These are phyloP conservation scores for Aspergillus pseudoglaucus DNA, from an alignment of 2,329 filamentous ascomycete species.

Conservation along the genomic window DNA sequence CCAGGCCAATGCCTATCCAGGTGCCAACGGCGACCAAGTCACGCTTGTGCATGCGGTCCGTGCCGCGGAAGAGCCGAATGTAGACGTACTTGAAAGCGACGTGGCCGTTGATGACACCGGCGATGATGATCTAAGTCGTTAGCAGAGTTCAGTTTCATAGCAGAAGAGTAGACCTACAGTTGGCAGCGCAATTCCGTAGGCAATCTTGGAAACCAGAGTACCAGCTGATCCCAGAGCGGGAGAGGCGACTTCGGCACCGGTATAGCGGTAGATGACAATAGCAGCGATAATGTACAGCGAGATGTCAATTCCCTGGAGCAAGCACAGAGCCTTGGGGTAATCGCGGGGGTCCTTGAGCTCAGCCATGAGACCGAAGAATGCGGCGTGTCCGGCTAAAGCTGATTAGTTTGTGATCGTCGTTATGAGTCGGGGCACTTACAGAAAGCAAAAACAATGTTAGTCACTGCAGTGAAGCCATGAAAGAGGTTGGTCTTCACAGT, in stretches of 20 bases:
- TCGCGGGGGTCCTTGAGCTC: conserved; percentile 57
- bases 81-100: conserved; percentile 63
- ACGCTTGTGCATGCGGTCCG: conserved; percentile 48
- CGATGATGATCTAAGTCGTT: conserved; percentile 52
- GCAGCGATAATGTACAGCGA: conserved; percentile 60
- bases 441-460: conserved; percentile 68
- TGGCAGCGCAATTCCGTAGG: conserved; percentile 62
- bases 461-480: conserved; percentile 54
- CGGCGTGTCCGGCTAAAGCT: conserved; percentile 56
- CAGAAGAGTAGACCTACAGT: conserved; percentile 38
- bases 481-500: conserved; percentile 42
- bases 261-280: conserved; percentile 62
- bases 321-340: conserved; percentile 56
- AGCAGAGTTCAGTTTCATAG: neutral
- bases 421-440: conserved; percentile 35
- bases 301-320: conserved; percentile 55
- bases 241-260: conserved; percentile 54
- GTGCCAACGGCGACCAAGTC: conserved; percentile 47
- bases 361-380: conserved; percentile 61
- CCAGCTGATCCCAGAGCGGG: conserved; percentile 62
- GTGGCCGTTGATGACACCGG: conserved; percentile 64
- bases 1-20: conserved; percentile 54
- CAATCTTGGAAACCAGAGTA: conserved; percentile 52
- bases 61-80: conserved; percentile 55
- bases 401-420: conserved; percentile 28